Evolutionary conservation across 140 eudicot genomes (phyloP).

Genomic region (Oenanthe javanica): DNA sequence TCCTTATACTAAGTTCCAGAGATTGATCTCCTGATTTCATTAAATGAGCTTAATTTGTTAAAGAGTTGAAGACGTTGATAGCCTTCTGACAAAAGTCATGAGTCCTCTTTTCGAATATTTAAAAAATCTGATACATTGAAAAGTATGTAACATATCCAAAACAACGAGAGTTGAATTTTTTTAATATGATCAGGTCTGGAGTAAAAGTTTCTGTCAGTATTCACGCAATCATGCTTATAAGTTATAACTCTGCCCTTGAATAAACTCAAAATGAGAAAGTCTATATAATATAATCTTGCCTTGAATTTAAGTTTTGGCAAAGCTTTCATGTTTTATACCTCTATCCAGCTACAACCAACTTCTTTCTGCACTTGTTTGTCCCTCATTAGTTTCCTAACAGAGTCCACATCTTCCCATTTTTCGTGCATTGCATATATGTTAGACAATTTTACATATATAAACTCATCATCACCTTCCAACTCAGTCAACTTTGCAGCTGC

Average conservation of each 20-base stretch:
- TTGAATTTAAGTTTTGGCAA: too few species aligned
- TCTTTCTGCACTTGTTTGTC: conserved; percentile 48
- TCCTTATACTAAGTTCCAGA: too few species aligned
- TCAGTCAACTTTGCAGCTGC: conserved; percentile 60
- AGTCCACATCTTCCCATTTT: conserved; percentile 60
- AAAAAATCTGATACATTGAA: neutral
- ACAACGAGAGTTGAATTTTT: neutral
- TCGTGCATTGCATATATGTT: conserved; percentile 50
- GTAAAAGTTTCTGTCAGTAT: too few species aligned
- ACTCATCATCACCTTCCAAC: conserved; percentile 49
- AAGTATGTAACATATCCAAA: neutral
- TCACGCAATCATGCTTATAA: too few species aligned
- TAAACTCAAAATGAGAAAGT: neutral
- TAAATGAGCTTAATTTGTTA: too few species aligned
- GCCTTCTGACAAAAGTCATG: neutral
- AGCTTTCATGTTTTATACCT: conserved; percentile 17
- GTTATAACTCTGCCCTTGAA: too few species aligned
- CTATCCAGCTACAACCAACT: conserved; percentile 64
- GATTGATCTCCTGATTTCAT: too few species aligned
- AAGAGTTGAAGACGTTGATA: too few species aligned
- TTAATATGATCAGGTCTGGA: too few species aligned
- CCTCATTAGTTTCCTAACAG: conserved; percentile 50
- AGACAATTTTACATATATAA: conserved; percentile 59
- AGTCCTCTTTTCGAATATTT: too few species aligned
- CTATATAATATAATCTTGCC: neutral